Conservation (phyloP, 1,284 basidiomycete genomes). For the Lignosus rhinocerotis region DNA sequence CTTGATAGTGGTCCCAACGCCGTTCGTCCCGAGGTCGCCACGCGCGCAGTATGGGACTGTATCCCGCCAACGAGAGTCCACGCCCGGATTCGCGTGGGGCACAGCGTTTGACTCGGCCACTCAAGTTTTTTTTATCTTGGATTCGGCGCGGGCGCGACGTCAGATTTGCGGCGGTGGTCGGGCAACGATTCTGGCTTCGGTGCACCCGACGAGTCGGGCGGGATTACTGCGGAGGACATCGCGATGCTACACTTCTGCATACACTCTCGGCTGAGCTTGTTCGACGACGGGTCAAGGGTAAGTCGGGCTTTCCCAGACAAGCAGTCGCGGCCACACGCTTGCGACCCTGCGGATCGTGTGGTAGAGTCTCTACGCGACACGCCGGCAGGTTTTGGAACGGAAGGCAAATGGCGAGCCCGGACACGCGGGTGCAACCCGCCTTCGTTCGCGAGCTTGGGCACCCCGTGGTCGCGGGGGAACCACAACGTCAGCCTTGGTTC, state of each 20-base stretch:
- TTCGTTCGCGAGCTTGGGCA: constrained; percentile 74
- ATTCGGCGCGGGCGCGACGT: background rate
- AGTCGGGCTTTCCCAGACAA: constrained; percentile 5
- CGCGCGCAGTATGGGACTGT: too few species aligned
- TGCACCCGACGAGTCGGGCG: constrained; percentile 63
- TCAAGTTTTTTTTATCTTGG: background rate
- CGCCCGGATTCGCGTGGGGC: too few species aligned
- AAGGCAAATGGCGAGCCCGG: constrained; percentile 75
- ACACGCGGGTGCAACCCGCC: constrained; percentile 50
- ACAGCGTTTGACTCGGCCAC: too few species aligned
- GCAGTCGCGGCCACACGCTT: background rate
- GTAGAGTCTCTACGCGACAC: constrained; percentile 86
- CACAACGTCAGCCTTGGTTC: constrained; percentile 62
- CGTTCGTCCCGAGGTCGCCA: background rate
- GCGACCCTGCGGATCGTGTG: background rate
- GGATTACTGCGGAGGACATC: constrained; percentile 77
- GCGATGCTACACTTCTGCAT: constrained; percentile 56
- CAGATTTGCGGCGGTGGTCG: background rate
- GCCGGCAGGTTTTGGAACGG: constrained; percentile 78
- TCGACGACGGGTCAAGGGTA: constrained; percentile 8
- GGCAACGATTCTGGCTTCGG: constrained; percentile 31
- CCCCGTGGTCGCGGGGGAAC: constrained; percentile 52
- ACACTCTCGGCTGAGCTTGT: background rate
- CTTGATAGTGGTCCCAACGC: too few species aligned
- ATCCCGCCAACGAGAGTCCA: too few species aligned